phyloP scores from a whole-genome alignment of 192 early-diverging fungal species.

The Coemansia umbellata region DNA sequence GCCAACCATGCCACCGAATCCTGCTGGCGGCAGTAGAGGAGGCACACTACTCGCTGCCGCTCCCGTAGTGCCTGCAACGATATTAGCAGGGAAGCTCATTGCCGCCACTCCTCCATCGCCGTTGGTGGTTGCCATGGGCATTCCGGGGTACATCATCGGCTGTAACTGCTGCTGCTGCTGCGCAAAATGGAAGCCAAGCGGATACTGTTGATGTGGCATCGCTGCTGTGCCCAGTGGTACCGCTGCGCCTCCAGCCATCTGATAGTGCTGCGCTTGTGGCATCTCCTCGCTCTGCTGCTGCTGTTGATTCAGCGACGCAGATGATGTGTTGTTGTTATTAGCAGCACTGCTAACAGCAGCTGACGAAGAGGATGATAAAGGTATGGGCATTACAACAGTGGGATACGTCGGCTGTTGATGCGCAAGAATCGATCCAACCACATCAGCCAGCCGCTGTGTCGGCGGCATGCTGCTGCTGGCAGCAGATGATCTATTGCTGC shows the following conservation, averaged over 20 bases:
- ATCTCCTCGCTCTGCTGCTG: conserved; percentile 9
- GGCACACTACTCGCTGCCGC: too few relatives aligned
- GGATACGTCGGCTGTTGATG: conserved; percentile 29
- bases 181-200: conserved; percentile 20
- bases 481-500: not conserved
- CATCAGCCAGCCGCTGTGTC: conserved; percentile 21
- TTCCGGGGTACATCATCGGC: too few relatives aligned
- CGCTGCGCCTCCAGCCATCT: not conserved
- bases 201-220: not conserved
- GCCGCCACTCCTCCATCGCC: not conserved
- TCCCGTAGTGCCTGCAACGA: conserved; percentile 6
- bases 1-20: conserved; percentile 46
- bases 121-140: too few relatives aligned
- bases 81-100: conserved; percentile 36
- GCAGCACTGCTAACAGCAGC: conserved; percentile 1
- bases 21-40: conserved; percentile 1
- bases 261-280: conserved; percentile 10
- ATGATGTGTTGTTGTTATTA: too few relatives aligned
- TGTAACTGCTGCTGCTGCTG: not conserved
- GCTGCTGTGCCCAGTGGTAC: too few relatives aligned
- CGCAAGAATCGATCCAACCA: conserved; percentile 18
- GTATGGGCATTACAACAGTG: not conserved
- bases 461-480: conserved; percentile 12
- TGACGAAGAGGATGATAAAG: not conserved
- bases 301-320: too few relatives aligned